Conservation (phyloP, 352 stramenopile genomes). For the Phytophthora brassicae region DNA sequence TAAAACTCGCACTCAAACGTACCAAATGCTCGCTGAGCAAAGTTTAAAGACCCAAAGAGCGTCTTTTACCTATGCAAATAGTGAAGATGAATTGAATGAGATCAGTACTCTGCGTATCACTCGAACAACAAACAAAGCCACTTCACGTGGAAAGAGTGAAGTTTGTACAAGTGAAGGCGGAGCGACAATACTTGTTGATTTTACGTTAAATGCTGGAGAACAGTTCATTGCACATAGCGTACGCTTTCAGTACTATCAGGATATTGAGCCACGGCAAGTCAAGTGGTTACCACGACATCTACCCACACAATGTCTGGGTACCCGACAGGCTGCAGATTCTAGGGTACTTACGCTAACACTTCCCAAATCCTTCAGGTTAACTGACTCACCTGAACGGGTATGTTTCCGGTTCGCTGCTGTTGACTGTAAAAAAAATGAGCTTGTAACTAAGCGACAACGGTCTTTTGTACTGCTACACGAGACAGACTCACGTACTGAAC, state of each 20-base stretch:
- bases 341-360: constrained; percentile 50
- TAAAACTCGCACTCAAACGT: constrained; percentile 51
- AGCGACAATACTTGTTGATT: constrained; percentile 67
- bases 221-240: constrained; percentile 79
- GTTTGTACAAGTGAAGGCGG: constrained; percentile 11
- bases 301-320: constrained; percentile 44
- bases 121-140: constrained; percentile 17
- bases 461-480: constrained; percentile 60
- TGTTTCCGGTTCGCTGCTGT: constrained; percentile 63
- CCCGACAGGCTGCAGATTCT: constrained; percentile 42
- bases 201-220: constrained; percentile 73
- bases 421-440: constrained; percentile 30
- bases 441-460: constrained; percentile 45
- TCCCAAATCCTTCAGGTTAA: constrained; percentile 51
- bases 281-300: constrained; percentile 64
- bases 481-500: constrained; percentile 39
- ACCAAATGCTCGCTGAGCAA: constrained; percentile 59
- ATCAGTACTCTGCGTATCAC: constrained; percentile 19
- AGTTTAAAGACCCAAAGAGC: constrained; percentile 38
- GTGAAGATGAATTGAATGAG: constrained; percentile 3
- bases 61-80: constrained; percentile 1
- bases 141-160: constrained; percentile 10
- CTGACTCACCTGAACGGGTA: constrained; percentile 49
- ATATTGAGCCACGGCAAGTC: constrained; percentile 43
- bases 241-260: constrained; percentile 64